Evolutionary conservation across 1,284 basidiomycete genomes (phyloP).

Genomic region (Ustilago curta): DNA sequence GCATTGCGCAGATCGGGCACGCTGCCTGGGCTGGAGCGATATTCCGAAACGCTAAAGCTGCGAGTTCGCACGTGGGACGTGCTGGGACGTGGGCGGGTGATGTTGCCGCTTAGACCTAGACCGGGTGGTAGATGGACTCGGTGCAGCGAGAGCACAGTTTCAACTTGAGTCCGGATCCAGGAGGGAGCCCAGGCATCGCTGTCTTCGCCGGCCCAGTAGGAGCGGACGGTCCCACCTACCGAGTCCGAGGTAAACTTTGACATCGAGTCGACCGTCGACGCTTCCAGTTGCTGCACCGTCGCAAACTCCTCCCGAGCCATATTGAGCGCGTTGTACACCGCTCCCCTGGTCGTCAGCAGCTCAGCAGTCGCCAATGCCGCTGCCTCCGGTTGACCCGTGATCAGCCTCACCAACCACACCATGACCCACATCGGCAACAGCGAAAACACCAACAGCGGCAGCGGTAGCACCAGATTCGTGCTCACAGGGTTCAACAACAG

Average conservation of each 20-base stretch:
- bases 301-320: constrained; percentile 59
- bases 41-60: constrained; percentile 39
- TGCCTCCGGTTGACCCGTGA: constrained; percentile 30
- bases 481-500: constrained; percentile 30
- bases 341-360: constrained; percentile 43
- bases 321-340: constrained; percentile 42
- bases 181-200: constrained; percentile 46
- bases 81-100: not conserved
- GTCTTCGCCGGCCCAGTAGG: constrained; percentile 32
- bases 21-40: constrained; percentile 25
- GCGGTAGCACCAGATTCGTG: constrained; percentile 19
- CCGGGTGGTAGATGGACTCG: constrained; percentile 25
- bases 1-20: constrained; percentile 29
- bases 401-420: constrained; percentile 30
- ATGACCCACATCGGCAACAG: constrained; percentile 47
- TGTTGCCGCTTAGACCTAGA: not conserved
- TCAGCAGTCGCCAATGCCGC: constrained; percentile 45
- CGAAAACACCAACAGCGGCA: constrained; percentile 44
- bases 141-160: constrained; percentile 24
- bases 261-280: constrained; percentile 22
- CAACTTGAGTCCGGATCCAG: constrained; percentile 52
- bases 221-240: constrained; percentile 8
- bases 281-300: constrained; percentile 29
- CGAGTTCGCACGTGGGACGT: constrained; percentile 29
- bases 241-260: constrained; percentile 12